A percentile compares a stretch with the other conserved stretches of the same genome.
These are phyloP conservation scores for Umbelopsis isabellina DNA, from an alignment of 192 early-diverging fungal species.

Conservation along the genomic window DNA sequence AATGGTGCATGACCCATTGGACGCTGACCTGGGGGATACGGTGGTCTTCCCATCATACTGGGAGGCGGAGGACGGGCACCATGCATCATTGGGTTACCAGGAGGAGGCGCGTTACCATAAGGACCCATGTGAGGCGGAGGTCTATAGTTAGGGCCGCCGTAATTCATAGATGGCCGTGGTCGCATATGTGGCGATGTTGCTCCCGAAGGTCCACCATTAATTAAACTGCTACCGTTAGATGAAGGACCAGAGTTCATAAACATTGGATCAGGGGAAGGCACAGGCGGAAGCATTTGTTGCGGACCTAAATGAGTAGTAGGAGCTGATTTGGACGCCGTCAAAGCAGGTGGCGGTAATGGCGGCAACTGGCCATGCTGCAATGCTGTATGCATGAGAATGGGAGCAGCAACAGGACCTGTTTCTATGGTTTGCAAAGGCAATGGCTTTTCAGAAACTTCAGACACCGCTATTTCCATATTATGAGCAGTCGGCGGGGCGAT, in stretches of 20 bases:
- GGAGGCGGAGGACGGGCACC: slow-evolving; percentile 24
- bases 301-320: slow-evolving; percentile 5
- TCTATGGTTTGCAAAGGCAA: slow-evolving; percentile 16
- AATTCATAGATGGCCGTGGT: slow-evolving; percentile 14
- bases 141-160: slow-evolving; percentile 11
- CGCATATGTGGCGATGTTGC: slow-evolving; percentile 15
- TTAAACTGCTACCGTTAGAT: not conserved
- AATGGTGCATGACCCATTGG: slow-evolving; percentile 8
- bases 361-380: slow-evolving; percentile 19
- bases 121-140: not conserved
- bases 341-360: not conserved
- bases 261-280: slow-evolving; percentile 4
- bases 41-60: slow-evolving; percentile 14
- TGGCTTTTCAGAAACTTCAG: slow-evolving; percentile 14
- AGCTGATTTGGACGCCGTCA: slow-evolving; percentile 19
- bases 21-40: slow-evolving; percentile 16
- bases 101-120: not conserved
- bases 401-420: slow-evolving; percentile 30
- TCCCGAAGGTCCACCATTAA: not conserved
- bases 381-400: slow-evolving; percentile 36
- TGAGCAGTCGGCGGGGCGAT: slow-evolving; percentile 3
- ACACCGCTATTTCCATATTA: slow-evolving; percentile 15
- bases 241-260: not conserved
- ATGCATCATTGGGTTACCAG: not conserved
- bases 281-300: slow-evolving; percentile 8